Percentiles rank a stretch among this genome's conserved stretches.
Conservation (phyloP, 164 flowering plant species). For the Aristolochia fimbriata region DNA sequence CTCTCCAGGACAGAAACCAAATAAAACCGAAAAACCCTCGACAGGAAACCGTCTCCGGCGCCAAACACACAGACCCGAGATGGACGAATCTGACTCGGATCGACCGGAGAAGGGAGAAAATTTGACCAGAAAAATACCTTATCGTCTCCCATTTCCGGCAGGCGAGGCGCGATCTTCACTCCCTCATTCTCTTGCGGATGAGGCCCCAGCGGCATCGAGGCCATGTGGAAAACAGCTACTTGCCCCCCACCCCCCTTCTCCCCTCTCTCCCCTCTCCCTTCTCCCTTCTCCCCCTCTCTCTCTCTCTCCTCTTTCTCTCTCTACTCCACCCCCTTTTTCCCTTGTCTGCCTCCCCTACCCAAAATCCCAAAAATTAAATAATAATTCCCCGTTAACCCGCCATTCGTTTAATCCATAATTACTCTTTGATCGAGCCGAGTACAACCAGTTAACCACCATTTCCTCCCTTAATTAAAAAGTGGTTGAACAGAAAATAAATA, state of each 20-base stretch:
- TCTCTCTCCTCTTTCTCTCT: not conserved
- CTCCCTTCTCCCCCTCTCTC: not conserved
- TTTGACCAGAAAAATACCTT: slow-evolving; percentile 13
- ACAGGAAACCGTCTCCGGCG: not conserved
- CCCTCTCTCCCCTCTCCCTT: not conserved
- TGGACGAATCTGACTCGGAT: not conserved
- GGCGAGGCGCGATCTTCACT: slow-evolving; percentile 14
- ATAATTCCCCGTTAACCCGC: too few species aligned
- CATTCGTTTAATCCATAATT: too few species aligned
- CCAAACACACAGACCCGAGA: not conserved
- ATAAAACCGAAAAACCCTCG: not conserved
- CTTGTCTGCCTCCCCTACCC: not conserved
- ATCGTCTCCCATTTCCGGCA: slow-evolving; percentile 20
- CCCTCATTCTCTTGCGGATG: slow-evolving; percentile 13
- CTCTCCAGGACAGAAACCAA: not conserved
- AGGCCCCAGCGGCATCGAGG: slow-evolving; percentile 25
- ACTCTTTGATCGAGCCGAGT: too few species aligned
- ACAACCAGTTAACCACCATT: too few species aligned
- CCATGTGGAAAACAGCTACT: slow-evolving; percentile 21
- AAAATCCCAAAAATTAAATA: not conserved
- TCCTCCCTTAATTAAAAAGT: too few species aligned
- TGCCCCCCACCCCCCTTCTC: not conserved
- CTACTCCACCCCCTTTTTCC: too few species aligned
- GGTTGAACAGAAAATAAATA: too few species aligned
- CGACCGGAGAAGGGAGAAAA: not conserved